Base-by-base conservation (phyloP, 192 early-diverging fungal species). In the Rhizoclosmatium globosum region DNA sequence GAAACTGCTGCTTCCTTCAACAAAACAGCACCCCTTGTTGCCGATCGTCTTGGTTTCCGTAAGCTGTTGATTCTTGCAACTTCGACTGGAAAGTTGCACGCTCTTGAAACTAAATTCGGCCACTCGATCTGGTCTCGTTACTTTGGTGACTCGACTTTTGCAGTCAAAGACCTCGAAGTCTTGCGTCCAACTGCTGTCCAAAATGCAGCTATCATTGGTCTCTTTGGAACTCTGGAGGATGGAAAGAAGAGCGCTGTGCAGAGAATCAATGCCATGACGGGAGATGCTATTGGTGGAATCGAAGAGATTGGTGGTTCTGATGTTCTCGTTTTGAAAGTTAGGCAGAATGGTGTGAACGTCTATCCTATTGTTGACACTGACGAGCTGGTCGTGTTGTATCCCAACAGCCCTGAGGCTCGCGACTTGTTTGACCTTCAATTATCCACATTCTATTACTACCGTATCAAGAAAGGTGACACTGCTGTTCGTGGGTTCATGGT, bases 21-120 rank as follows among this genome's bases (percentile, higher is more conserved):
- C 61, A 23, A 46, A 6, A 39, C 23, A 15, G 44, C 3, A n/a
- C 57, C 38, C 56, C 44, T 64, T 2, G n/a, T 21, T 39, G 44
- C 79, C 4, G 61, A 73, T 53, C 47, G 71, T n/a, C 74, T 43
- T 86, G 98, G 98, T 2, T 88, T 97, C 72, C 92, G 94, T 71
- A 97, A 98, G 82, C 85, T 98, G n/a, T 82, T 94, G 23, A 81
- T 99, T 13, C 93, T 95, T 79, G 91, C 88, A 6, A 89, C 95
- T 19, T 66, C 82, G 2, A 94, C 88, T 2, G 95, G 96, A 74
- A 94, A 95, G 65, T 62, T 99, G 13, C 84, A 94, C 43, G 96
- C 94, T 3, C 84, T 97, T 23, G 93, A 96, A 76, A 94, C 96
- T 48, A 88, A 84, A 64, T 89, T 82, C 60, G 96, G 96, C 2